Evolutionary conservation across 2,329 filamentous ascomycete genomes (phyloP), one percentile per base, ranked within the genome.

Genomic region (Fusarium sp.): DNA sequence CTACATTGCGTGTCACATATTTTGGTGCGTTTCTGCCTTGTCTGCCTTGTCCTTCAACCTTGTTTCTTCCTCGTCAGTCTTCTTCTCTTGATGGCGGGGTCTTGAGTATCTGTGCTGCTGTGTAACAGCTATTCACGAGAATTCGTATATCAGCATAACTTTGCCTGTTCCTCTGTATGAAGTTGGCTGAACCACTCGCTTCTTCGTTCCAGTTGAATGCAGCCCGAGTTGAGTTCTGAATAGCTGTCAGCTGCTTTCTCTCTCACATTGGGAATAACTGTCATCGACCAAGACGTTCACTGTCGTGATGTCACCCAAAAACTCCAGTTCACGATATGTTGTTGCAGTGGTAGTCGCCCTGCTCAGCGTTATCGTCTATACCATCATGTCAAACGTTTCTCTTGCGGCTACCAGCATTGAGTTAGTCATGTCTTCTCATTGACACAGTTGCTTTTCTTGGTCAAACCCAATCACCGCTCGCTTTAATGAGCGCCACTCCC

Each of bases 261-360:
- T 39, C 24, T 26, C 26, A 28, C 2, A 22, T 45, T 39, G 44
- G 63, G 26, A 66, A 67, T 38, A 63, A 58, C n/a, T 17, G 35
- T 35, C 26, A 55, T 51, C 48, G 24, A 53, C 35, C 48, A 66
- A 48, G 39, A 36, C 35, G 32, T 51, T 42, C 53, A 64, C 54
- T 54, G 56, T 64, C 63, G 65, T 59, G 45, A 76, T 69, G 66
- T 65, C 60, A 67, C 69, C 48, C 55, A 66, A 53, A 56, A 32
- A 50, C 28, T 38, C 30, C 20, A 47, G 6, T 59, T 61, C 57
- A 48, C 69, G 63, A 53, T 66, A 70, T 56, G 64, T 47, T 60
- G 41, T 70, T 60, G 73, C 77, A 44, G 75, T 51, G 68, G 66
- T 60, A 70, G 73, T 77, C 62, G 77, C 75, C 64, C 55, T 79